Conservation (phyloP, 2,329 filamentous ascomycete species). For the Chrysosphaeria jannelii region DNA sequence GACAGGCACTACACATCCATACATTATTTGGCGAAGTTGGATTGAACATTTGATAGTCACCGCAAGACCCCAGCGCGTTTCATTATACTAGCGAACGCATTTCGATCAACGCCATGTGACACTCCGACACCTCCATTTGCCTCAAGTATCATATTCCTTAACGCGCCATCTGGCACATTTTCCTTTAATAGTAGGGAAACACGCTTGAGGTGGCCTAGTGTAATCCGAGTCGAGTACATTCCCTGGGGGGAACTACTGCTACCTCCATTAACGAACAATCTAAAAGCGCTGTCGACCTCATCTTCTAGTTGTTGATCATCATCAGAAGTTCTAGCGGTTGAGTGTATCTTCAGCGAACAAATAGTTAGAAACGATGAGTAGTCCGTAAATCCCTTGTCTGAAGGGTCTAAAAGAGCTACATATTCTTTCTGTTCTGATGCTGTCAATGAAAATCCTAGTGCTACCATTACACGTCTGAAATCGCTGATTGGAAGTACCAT, state of each 20-base stretch:
- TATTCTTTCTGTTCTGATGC: slow-evolving; percentile 45
- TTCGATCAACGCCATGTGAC: slow-evolving; percentile 36
- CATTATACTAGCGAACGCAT: slow-evolving; percentile 75
- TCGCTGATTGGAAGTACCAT: slow-evolving; percentile 37
- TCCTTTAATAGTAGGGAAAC: slow-evolving; percentile 63
- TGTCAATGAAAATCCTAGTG: slow-evolving; percentile 45
- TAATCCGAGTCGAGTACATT: slow-evolving; percentile 36
- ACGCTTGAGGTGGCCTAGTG: slow-evolving; percentile 43
- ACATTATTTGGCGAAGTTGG: not conserved
- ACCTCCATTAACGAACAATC: no score
- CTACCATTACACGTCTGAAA: slow-evolving; percentile 42
- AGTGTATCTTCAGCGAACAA: slow-evolving; percentile 59
- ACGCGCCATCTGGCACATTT: slow-evolving; percentile 37
- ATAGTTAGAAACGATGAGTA: slow-evolving; percentile 68
- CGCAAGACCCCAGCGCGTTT: slow-evolving; percentile 55
- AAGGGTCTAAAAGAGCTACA: slow-evolving; percentile 54
- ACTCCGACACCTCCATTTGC: slow-evolving; percentile 58
- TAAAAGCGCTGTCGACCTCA: no score
- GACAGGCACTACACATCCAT: no score
- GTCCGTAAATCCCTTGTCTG: slow-evolving; percentile 42
- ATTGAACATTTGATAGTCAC: slow-evolving; percentile 11
- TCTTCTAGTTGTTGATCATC: no score
- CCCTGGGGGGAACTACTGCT: no score
- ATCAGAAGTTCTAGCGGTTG: no score
- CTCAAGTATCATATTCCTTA: slow-evolving; percentile 85